Evolutionary conservation across 2,329 filamentous ascomycete genomes (phyloP).

Genomic region (Trichoderma gracile): DNA sequence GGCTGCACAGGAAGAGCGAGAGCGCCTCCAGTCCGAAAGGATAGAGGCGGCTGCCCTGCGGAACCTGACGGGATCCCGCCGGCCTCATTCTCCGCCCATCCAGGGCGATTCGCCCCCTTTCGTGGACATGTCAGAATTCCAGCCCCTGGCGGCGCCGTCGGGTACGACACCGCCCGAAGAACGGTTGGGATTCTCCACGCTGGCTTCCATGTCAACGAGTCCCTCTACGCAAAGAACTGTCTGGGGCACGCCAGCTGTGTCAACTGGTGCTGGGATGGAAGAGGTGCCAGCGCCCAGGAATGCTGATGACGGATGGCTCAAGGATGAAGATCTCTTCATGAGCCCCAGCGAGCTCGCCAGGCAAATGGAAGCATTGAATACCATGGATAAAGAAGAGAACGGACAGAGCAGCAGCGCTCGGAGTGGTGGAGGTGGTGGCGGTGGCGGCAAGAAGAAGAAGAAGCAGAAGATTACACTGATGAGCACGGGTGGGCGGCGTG

Average conservation of each 20-base stretch:
- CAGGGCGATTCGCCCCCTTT: slow-evolving; percentile 43
- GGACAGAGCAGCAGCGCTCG: slow-evolving; percentile 28
- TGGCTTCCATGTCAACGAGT: slow-evolving; percentile 79
- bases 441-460: slow-evolving; percentile 64
- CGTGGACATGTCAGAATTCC: slow-evolving; percentile 63
- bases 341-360: slow-evolving; percentile 58
- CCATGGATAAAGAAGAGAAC: slow-evolving; percentile 38
- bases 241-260: slow-evolving; percentile 81
- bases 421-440: slow-evolving; percentile 27
- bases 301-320: slow-evolving; percentile 79
- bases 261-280: slow-evolving; percentile 57
- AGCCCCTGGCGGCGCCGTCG: slow-evolving; percentile 56
- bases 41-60: slow-evolving; percentile 71
- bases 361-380: slow-evolving; percentile 58
- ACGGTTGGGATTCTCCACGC: slow-evolving; percentile 62
- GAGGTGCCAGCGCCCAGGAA: slow-evolving; percentile 35
- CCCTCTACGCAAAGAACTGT: slow-evolving; percentile 77
- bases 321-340: slow-evolving; percentile 66
- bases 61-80: slow-evolving; percentile 45
- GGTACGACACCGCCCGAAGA: slow-evolving; percentile 58
- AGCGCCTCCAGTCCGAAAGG: slow-evolving; percentile 77
- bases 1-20: slow-evolving; percentile 81
- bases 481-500: slow-evolving; percentile 63
- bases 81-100: slow-evolving; percentile 38
- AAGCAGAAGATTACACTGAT: slow-evolving; percentile 72